Evolutionary conservation across 208 protist genomes (phyloP).

Genomic region (Leishmania guyanensis): DNA sequence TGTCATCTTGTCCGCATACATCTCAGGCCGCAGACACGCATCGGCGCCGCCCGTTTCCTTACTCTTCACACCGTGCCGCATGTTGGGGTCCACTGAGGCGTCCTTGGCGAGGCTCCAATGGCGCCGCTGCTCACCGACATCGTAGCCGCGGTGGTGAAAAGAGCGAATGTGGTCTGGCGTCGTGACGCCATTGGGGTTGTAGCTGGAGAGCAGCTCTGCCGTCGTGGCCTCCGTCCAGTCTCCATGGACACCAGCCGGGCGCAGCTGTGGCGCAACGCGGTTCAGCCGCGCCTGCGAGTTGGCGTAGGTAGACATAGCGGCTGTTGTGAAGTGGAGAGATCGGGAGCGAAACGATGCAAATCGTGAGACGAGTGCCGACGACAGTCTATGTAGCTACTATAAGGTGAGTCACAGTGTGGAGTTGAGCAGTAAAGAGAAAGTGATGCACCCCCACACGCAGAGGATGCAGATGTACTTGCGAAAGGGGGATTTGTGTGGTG

Average conservation of each 20-base stretch:
- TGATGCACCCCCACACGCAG: not conserved
- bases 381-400: not conserved
- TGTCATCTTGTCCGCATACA: conserved; percentile 64
- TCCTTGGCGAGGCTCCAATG: conserved; percentile 61
- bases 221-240: conserved; percentile 47
- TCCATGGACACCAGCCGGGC: conserved; percentile 62
- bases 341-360: not conserved
- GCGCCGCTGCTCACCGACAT: conserved; percentile 51
- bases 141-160: conserved; percentile 65
- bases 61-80: conserved; percentile 51
- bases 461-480: not conserved
- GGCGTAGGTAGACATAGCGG: conserved; percentile 34
- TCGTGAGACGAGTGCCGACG: not conserved
- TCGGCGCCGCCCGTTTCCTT: conserved; percentile 42
- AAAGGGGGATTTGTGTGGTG: not conserved
- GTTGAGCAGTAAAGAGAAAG: not conserved
- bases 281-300: conserved; percentile 49
- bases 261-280: conserved; percentile 77
- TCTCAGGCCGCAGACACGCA: conserved; percentile 57
- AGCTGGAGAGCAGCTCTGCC: conserved; percentile 70
- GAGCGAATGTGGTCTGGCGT: conserved; percentile 69
- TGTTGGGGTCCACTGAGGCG: conserved; percentile 41
- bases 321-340: not conserved
- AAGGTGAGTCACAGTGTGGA: not conserved
- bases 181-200: conserved; percentile 43